phyloP scores from a whole-genome alignment of 2,329 filamentous ascomycete genomes.

The Sporothrix humicola region DNA sequence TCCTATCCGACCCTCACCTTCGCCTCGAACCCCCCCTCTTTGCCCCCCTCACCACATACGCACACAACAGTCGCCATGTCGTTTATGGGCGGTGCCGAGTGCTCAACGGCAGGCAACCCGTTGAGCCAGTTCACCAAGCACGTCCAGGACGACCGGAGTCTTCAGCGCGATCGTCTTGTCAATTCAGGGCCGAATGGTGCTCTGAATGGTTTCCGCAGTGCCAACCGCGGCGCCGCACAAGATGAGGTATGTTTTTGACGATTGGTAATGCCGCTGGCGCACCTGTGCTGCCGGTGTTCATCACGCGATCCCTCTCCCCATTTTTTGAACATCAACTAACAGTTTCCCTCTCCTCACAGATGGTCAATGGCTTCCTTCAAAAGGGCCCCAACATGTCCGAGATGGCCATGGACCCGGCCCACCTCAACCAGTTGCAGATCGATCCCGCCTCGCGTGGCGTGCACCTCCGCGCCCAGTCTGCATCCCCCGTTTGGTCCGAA shows the following conservation, averaged over 20 bases:
- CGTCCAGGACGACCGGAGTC: slow-evolving; percentile 91
- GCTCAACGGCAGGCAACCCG: slow-evolving; percentile 93
- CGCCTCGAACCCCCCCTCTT: background rate
- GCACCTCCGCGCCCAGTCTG: slow-evolving; percentile 59
- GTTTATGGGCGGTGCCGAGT: slow-evolving; percentile 93
- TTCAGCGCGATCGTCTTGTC: slow-evolving; percentile 88
- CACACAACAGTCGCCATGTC: slow-evolving; percentile 67
- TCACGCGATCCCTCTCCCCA: slow-evolving; percentile 39
- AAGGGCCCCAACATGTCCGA: slow-evolving; percentile 68
- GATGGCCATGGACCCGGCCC: slow-evolving; percentile 56
- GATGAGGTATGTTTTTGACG: slow-evolving; percentile 65
- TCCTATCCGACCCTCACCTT: background rate
- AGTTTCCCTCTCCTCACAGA: slow-evolving; percentile 56
- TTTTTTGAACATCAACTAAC: slow-evolving; percentile 24
- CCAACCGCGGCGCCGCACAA: slow-evolving; percentile 70
- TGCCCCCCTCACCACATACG: background rate
- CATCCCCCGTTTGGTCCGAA: slow-evolving; percentile 61
- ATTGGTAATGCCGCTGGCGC: slow-evolving; percentile 32
- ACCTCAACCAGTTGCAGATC: slow-evolving; percentile 52
- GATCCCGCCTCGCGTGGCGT: slow-evolving; percentile 54
- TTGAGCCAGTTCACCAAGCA: slow-evolving; percentile 98
- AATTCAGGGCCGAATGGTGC: slow-evolving; percentile 73
- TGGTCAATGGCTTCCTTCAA: slow-evolving; percentile 93
- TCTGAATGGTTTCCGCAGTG: slow-evolving; percentile 78
- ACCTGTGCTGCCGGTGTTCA: background rate